Evolutionary conservation across 148 eudicot species (phyloP), one percentile per base, ranked within the genome.

Genomic region (Camellia sinensis): DNA sequence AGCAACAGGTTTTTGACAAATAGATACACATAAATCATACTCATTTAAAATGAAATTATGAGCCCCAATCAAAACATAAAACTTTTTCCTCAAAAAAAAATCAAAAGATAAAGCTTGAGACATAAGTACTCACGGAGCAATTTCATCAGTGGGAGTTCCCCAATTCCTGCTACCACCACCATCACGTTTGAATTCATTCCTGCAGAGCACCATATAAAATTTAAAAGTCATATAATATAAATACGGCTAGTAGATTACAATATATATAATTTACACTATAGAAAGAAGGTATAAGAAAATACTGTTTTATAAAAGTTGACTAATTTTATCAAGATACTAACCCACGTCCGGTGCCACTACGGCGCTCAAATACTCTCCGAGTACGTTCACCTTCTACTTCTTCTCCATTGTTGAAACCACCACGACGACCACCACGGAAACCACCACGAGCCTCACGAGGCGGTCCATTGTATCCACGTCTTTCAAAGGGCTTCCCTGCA

Each of bases 101-200:
- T 4, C 14, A 21, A 41, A 74, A 37, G 77, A 3, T 40, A 10
- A 50, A 53, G 40, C 43, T 22, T n/a, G 7, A 66, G 15, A 74
- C 2, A 7, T 4, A 18, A 69, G 67, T 53, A 82, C 94, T 89
- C 78, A 94, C 98, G 71, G 89, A 10, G 90, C 76, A 76, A 92
- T 85, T 53, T 89, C 94, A 86, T 94, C 98, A 85, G 87, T 77
- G 29, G 95, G 82, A 50, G 91, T 74, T 69, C 97, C 98, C 98
- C 98, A 94, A 81, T 94, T 92, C 48, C 95, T 94, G 73, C 94
- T 92, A 54, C 98, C 97, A 84, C 91, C 84, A 73, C 98, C 98
- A 8, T 92, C 98, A 45, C 97, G 95, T 73, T 92, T 94, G 79
- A 81, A 0, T 61, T 90, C 95, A 84, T 64, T 84, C 37, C 98